Base-by-base conservation (phyloP, 352 stramenopile genomes). In the Aphanomyces cochlioides region DNA sequence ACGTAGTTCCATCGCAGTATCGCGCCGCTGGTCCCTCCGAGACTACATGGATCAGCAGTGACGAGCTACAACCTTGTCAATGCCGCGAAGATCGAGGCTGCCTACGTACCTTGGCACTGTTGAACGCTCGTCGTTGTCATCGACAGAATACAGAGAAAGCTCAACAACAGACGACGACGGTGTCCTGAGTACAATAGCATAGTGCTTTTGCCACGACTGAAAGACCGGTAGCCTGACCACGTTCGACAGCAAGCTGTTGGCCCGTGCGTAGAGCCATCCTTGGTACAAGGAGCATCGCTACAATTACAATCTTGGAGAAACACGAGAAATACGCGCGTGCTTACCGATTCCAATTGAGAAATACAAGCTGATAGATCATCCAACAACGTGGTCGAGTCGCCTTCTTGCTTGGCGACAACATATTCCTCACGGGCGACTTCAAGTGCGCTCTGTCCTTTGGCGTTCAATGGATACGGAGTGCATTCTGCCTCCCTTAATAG, bases 291-390 rank as follows among this genome's bases (percentile, higher is more conserved):
- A 75, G 40, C 74, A 75, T 66, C 74, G 72, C 71, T 78, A 67
- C 40, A 57, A 8, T 59, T 7, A 56, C 7, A 38, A 73, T 48
- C 21, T 3, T 37, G 37, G 64, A 17, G 17, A 5, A n/a, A 34
- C 7, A 53, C 13, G 17, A 28, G 28, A 28, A 28, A 28, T 28
- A 28, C 28, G 19, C 17, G 85, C 79, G 74, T 84, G 80, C 63
- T 89, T 80, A 8, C 78, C 67, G n/a, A 77, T 67, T 53, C 69
- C 69, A 54, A 80, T 80, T 47, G n/a, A 34, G 77, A 69, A 59
- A 76, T 75, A 3, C 36, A 53, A 10, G 54, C 10, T 1, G 57
- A 40, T 28, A 21, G 21, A 17, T 34, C 6, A 34, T 56, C 38
- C 45, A 53, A 53, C 45, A n/a, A 53, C 13, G 45, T 53, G 28